Evolutionary conservation across 345 rosid species (phyloP), one percentile per base, ranked within the genome.

Genomic region (Aurinia saxatilis): DNA sequence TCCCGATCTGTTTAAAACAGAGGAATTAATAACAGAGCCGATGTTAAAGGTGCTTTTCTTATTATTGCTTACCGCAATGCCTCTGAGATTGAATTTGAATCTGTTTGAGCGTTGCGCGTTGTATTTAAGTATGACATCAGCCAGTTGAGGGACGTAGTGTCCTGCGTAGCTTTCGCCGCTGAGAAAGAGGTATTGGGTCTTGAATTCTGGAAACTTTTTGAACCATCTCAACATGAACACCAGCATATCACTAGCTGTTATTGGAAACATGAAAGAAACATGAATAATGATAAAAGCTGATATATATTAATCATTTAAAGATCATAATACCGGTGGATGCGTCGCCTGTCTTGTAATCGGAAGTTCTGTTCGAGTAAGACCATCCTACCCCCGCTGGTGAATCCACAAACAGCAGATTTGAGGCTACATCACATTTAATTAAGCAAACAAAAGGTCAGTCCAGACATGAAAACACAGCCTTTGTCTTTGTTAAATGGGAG

Each of bases 131-230:
- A 89, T 77, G 38, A 72, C 77, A 35, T 81, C 82, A 36, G 95
- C 88, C 76, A 92, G 63, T 73, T 87, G 97, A 16, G 98, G 98
- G 52, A 92, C 77, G 71, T 87, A 92, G 67, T 92, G 97, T 70
- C 98, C 96, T 77, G 98, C 96, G 64, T 92, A 87, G 81, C 98
- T 89, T 77, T 92, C 98, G 40, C 98, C 98, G 0, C 91, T 81
- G 16, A 92, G 97, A 67, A 92, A 85, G 56, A 92, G 62, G 33
- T 75, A 72, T 21, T 63, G 75, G 23, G 89, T 71, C 74, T 79
- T 87, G 75, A 75, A 80, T 17, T 72, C 81, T 5, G 95, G 97
- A 72, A 92, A 92, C 75, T 85, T 92, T 49, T 85, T 72, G 49
- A 65, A 84, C 97, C 97, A 89, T 27, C 78, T 82, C 75, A 85